phyloP scores from a whole-genome alignment of 495 filamentous ascomycete species.

The Astrocystis sublimbata region DNA sequence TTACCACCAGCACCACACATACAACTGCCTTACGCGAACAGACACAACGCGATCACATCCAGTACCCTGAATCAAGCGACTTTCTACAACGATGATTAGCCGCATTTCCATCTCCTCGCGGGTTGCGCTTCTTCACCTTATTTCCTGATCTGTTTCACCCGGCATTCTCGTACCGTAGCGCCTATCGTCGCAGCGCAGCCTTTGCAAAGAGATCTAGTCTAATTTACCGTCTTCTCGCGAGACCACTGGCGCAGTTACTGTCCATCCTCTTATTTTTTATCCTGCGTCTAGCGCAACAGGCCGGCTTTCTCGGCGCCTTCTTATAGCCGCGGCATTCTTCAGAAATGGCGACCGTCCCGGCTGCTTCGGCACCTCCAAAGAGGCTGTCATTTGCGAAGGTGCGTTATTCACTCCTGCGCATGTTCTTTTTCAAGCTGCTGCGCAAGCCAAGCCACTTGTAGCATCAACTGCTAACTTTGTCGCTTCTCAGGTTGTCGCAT shows the following conservation, averaged over 20 bases:
- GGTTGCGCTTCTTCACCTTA: conserved; percentile 50
- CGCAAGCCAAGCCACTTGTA: neutral
- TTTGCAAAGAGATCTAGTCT: conserved; percentile 17
- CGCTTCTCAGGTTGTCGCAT: conserved; percentile 52
- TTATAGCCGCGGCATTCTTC: conserved; percentile 15
- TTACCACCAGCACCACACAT: conserved; percentile 6
- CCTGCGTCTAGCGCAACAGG: neutral
- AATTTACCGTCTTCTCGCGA: conserved; percentile 19
- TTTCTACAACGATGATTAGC: conserved; percentile 50
- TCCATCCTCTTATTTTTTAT: conserved; percentile 3
- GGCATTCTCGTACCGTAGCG: conserved; percentile 24
- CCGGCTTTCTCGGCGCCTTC: neutral
- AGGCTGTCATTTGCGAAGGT: conserved; percentile 63
- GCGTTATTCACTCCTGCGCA: too few relatives aligned
- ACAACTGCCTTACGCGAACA: conserved; percentile 7
- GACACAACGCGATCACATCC: conserved; percentile 14
- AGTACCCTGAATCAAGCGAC: conserved; percentile 24
- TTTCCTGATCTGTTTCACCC: conserved; percentile 45
- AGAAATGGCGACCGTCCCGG: conserved; percentile 42
- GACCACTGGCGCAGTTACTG: conserved; percentile 20
- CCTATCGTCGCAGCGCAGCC: conserved; percentile 26
- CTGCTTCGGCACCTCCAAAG: conserved; percentile 43
- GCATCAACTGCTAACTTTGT: neutral
- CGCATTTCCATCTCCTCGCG: conserved; percentile 47
- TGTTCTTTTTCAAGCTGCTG: neutral